These are phyloP conservation scores for Capronia americana DNA, from an alignment of 2,329 filamentous ascomycete species.

Conservation along the genomic window DNA sequence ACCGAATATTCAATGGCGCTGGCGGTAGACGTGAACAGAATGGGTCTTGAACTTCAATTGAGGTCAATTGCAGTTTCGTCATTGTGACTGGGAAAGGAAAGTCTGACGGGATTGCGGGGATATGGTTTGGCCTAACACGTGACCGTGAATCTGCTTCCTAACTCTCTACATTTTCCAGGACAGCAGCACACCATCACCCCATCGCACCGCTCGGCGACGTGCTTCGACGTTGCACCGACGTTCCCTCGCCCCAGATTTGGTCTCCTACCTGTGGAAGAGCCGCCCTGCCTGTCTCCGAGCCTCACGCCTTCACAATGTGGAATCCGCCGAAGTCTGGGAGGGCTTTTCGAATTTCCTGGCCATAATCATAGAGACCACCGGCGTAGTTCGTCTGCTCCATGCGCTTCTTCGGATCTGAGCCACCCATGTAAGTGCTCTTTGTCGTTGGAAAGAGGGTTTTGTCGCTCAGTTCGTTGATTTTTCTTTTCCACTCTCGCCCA, in stretches of 20 bases:
- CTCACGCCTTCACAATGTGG: conserved; percentile 31
- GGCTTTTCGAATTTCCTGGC: conserved; percentile 34
- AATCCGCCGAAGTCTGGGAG: conserved; percentile 39
- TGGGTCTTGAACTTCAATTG: not conserved
- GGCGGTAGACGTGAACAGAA: not conserved
- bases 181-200: not conserved
- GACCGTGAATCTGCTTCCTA: not conserved
- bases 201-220: not conserved
- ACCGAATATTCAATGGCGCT: not conserved
- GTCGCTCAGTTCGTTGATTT: conserved; percentile 54
- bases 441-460: conserved; percentile 56
- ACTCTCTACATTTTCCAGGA: not conserved
- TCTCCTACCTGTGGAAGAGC: not conserved
- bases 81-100: not conserved
- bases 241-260: not conserved
- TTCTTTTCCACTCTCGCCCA: conserved; percentile 57
- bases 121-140: not conserved
- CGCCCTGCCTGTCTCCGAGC: not conserved
- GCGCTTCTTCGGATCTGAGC: conserved; percentile 61
- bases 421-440: conserved; percentile 50
- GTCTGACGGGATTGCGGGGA: not conserved
- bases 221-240: too few relatives aligned
- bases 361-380: conserved; percentile 41
- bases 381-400: conserved; percentile 59
- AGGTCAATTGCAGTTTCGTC: not conserved